Evolutionary conservation across 768 basidiomycete genomes (phyloP), one percentile per base, ranked within the genome.

Genomic region (Mycena metata): DNA sequence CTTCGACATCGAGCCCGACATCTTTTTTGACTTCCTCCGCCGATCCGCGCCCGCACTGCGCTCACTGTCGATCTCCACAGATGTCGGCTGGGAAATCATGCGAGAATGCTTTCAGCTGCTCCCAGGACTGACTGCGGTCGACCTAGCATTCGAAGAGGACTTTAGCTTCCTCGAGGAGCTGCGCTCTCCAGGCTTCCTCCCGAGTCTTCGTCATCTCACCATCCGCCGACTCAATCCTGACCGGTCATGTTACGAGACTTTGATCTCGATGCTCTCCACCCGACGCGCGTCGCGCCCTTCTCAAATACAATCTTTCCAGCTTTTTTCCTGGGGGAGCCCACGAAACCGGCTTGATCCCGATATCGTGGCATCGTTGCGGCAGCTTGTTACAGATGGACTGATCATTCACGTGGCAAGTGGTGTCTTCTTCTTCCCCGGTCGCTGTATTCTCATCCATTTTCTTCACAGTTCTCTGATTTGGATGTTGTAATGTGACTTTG

Each of bases 151-250:
- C 8, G n/a, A n/a, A n/a, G 5, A 17, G 12, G 50, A 33, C 13
- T 16, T n/a, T 21, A 2, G 9, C 19, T 56, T 57, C 24, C 17
- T 64, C 2, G 54, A 49, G 1, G 56, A 24, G 5, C 21, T 65
- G 10, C 5, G 45, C 19, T 3, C 17, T 47, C 15, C 2, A 19
- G 26, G 51, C n/a, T 42, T 58, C 13, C 49, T 65, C 30, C 64
- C 64, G 0, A 43, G 58, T 36, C 64, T 65, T 47, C 49, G 64
- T n/a, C 16, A 15, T 50, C 64, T 65, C 26, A 43, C 47, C 1
- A 56, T 56, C 26, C 30, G 33, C 21, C 30, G 23, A 17, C 12
- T 3, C 11, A 1, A 46, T 23, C 33, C 35, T 17, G 46, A 56
- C 12, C 52, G 15, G 10, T 0, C 11, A 12, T 7, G 46, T 11